A percentile compares a stretch with the other conserved stretches of the same genome.
These are phyloP conservation scores for Pyrenophora tritici-repentis DNA, from an alignment of 2,329 filamentous ascomycete species.

Conservation along the genomic window DNA sequence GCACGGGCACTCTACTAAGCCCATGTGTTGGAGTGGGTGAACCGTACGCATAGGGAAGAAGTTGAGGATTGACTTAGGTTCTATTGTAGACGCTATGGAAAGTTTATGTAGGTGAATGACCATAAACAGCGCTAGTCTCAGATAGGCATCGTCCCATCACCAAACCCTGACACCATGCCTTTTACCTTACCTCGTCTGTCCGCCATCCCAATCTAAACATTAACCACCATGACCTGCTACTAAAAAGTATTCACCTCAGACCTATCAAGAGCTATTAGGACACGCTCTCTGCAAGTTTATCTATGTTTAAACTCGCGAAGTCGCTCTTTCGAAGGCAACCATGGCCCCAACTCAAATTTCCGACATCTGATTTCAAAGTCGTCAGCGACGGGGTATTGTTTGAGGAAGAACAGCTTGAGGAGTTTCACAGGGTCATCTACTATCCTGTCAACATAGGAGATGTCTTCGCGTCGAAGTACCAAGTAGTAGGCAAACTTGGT, in stretches of 20 bases:
- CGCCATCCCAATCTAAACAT: conserved; percentile 4
- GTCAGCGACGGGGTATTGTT: conserved; percentile 11
- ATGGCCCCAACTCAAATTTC: conserved; percentile 18
- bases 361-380: conserved; percentile 15
- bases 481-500: conserved; percentile 23
- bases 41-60: too few species aligned
- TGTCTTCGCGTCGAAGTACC: conserved; percentile 16
- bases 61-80: too few species aligned
- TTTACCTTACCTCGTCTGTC: background rate
- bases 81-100: too few species aligned
- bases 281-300: conserved; percentile 10
- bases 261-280: conserved; percentile 7
- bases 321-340: conserved; percentile 16
- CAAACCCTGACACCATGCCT: too few species aligned
- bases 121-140: too few species aligned
- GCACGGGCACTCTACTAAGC: conserved; percentile 8
- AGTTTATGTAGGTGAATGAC: too few species aligned
- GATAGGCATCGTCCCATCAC: too few species aligned
- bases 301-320: conserved; percentile 14
- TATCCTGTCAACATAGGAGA: conserved; percentile 21
- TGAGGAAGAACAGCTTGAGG: conserved; percentile 17
- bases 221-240: conserved; percentile 12
- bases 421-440: conserved; percentile 7
- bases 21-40: background rate
- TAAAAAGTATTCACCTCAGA: conserved; percentile 11